phyloP scores from a whole-genome alignment of 129 eudicot genomes.

The Deinandra increscens region DNA sequence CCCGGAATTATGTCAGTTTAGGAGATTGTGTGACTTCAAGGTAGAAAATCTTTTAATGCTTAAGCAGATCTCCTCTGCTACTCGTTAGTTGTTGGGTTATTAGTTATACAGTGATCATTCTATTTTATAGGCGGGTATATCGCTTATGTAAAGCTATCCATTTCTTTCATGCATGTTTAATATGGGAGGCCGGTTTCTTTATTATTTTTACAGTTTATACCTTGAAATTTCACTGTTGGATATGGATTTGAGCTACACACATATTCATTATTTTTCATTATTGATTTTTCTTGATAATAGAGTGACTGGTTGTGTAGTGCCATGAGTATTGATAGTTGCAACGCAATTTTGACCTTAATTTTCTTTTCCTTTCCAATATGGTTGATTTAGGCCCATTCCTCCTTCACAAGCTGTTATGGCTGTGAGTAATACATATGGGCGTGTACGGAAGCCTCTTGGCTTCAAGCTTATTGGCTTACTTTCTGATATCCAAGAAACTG shows the following conservation, averaged over 20 bases:
- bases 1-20: slow-evolving; percentile 80
- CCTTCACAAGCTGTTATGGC: slow-evolving; percentile 92
- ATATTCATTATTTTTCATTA: slow-evolving; percentile 6
- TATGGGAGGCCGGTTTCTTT: slow-evolving; percentile 13
- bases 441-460: slow-evolving; percentile 89
- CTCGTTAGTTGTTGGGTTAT: slow-evolving; percentile 3
- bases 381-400: slow-evolving; percentile 79
- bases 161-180: not conserved
- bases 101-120: not conserved
- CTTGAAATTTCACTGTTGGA: slow-evolving; percentile 1
- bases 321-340: slow-evolving; percentile 4
- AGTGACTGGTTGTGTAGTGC: slow-evolving; percentile 9
- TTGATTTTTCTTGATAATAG: not conserved
- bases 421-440: slow-evolving; percentile 83
- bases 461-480: slow-evolving; percentile 70
- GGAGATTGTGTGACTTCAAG: slow-evolving; percentile 99
- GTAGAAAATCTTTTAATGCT: slow-evolving; percentile 35
- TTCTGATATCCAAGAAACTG: slow-evolving; percentile 55
- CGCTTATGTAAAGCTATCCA: not conserved
- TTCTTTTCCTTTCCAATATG: slow-evolving; percentile 24
- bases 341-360: slow-evolving; percentile 7
- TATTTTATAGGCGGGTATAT: too few relatives aligned
- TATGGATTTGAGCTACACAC: slow-evolving; percentile 9
- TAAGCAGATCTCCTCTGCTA: not conserved
- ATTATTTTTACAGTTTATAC: not conserved